A percentile compares a stretch with the other conserved stretches of the same genome.
These are phyloP conservation scores for Ogataea neopini DNA, from an alignment of 805 yeast species.

Conservation along the genomic window DNA sequence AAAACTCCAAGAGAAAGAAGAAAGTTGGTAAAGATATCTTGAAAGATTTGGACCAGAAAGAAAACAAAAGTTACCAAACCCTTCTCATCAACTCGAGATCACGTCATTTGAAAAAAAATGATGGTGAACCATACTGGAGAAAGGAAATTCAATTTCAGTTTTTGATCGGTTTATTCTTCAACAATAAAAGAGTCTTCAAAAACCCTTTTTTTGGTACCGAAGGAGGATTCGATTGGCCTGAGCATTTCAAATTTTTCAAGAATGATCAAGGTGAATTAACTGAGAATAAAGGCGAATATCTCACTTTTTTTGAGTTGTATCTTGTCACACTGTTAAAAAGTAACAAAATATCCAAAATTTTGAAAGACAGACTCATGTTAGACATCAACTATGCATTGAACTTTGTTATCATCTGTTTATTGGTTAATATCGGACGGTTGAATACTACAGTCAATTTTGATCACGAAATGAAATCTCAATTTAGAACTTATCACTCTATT, in stretches of 20 bases:
- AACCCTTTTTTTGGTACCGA: conserved; percentile 49
- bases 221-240: conserved; percentile 40
- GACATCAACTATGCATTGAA: conserved; percentile 39
- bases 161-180: conserved; percentile 61
- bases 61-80: conserved; percentile 30
- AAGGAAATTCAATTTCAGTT: conserved; percentile 85
- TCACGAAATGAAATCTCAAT: conserved; percentile 91
- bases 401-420: conserved; percentile 51
- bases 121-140: conserved; percentile 91
- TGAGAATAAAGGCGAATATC: conserved; percentile 40
- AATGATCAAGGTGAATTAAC: conserved; percentile 27
- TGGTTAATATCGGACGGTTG: conserved; percentile 91
- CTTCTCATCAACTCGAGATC: conserved; percentile 33
- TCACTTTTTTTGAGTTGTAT: conserved; percentile 84
- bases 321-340: conserved; percentile 80
- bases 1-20: conserved; percentile 17
- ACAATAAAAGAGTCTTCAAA: conserved; percentile 65
- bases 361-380: conserved; percentile 79
- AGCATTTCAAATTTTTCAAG: conserved; percentile 28
- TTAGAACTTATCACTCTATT: conserved; percentile 90
- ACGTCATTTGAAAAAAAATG: conserved; percentile 78
- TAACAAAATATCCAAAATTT: conserved; percentile 76
- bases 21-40: conserved; percentile 10
- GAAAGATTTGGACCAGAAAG: conserved; percentile 20
- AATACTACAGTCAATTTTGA: conserved; percentile 94